phyloP scores from a whole-genome alignment of 306 rosid species.

The Oxytropis ochrocephala region DNA sequence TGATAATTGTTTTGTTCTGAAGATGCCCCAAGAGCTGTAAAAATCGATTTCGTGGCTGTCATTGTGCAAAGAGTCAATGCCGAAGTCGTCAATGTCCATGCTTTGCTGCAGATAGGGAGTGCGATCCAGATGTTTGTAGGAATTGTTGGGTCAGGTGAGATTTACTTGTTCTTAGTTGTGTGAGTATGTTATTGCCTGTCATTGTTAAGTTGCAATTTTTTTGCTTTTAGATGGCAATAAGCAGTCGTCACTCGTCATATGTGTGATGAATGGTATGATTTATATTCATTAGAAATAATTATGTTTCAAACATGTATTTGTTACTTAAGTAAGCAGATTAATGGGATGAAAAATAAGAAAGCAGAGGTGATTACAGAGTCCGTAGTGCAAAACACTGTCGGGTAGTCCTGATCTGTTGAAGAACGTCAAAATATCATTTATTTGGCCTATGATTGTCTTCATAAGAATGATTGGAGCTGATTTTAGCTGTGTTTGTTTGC shows the following conservation, averaged over 20 bases:
- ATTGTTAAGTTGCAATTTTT: slow-evolving; percentile 9
- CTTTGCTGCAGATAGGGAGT: slow-evolving; percentile 99
- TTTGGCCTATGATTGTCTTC: too few relatives aligned
- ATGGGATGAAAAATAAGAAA: not conserved
- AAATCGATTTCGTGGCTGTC: slow-evolving; percentile 93
- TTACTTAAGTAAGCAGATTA: not conserved
- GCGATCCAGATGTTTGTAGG: slow-evolving; percentile 97
- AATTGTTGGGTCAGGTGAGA: slow-evolving; percentile 98
- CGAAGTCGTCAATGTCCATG: slow-evolving; percentile 97
- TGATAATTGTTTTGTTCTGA: not conserved
- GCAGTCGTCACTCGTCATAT: not conserved
- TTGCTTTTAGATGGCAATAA: not conserved
- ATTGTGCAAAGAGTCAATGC: slow-evolving; percentile 98
- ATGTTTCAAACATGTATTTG: not conserved
- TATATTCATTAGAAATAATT: slow-evolving; percentile 6
- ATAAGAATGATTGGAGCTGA: too few relatives aligned
- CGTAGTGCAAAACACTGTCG: not conserved
- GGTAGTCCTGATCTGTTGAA: not conserved
- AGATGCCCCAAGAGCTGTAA: slow-evolving; percentile 95
- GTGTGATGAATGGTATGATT: not conserved
- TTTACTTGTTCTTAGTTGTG: not conserved
- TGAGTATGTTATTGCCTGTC: not conserved
- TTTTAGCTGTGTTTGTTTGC: not conserved
- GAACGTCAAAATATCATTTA: not conserved
- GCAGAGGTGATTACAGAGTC: not conserved